Evolutionary conservation across 805 yeast species (phyloP).

Genomic region (Yarrowia osloensis): DNA sequence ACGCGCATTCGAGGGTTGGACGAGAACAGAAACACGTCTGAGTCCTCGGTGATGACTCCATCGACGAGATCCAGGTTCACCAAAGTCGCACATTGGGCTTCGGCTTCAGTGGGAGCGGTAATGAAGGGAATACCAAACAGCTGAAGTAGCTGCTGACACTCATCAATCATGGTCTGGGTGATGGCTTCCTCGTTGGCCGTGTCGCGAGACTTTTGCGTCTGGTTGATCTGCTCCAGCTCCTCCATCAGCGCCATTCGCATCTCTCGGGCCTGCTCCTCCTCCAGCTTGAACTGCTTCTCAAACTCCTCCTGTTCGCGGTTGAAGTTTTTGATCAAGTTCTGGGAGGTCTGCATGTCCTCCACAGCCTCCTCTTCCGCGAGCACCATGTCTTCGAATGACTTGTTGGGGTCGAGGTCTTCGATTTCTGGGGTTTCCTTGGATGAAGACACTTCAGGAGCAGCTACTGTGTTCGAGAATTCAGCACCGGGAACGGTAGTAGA

Average conservation of each 20-base stretch:
- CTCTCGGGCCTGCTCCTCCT: constrained; percentile 71
- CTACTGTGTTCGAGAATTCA: too few species aligned
- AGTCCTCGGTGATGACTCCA: constrained; percentile 95
- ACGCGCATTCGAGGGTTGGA: constrained; percentile 55
- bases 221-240: constrained; percentile 76
- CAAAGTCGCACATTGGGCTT: constrained; percentile 93
- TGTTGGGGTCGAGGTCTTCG: neutral
- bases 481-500: neutral
- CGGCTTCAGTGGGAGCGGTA: constrained; percentile 99
- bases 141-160: constrained; percentile 83
- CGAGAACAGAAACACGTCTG: constrained; percentile 94
- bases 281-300: constrained; percentile 42
- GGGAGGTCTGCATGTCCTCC: constrained; percentile 27
- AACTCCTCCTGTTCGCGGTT: constrained; percentile 36
- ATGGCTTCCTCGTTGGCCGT: constrained; percentile 62
- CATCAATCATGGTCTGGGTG: constrained; percentile 78
- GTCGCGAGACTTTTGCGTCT: constrained; percentile 53
- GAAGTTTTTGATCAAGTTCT: constrained; percentile 8
- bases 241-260: constrained; percentile 60
- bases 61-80: constrained; percentile 73
- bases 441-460: too few species aligned
- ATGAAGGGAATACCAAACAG: constrained; percentile 92
- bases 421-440: neutral
- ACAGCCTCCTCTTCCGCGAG: constrained; percentile 28
- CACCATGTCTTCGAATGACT: constrained; percentile 14